These are phyloP conservation scores for Aspergillus intermedius DNA, from an alignment of 2,329 filamentous ascomycete species.

Conservation along the genomic window DNA sequence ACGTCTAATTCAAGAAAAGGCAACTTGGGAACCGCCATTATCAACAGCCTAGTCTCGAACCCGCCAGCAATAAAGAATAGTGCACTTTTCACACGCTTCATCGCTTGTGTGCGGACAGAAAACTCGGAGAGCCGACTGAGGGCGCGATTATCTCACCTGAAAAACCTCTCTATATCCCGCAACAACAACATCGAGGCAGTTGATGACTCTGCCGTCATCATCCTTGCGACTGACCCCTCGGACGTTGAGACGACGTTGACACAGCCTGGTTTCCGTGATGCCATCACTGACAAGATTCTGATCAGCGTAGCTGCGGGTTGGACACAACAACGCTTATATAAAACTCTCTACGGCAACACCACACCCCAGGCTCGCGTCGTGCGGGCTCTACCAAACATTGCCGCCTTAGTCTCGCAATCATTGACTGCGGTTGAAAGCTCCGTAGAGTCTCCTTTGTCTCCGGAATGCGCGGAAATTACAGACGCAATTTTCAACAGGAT, in stretches of 20 bases:
- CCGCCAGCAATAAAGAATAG: conserved; percentile 5
- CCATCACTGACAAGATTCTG: conserved; percentile 41
- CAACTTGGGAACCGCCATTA: conserved; percentile 34
- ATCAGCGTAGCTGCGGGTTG: conserved; percentile 50
- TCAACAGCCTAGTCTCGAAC: conserved; percentile 27
- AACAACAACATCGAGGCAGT: conserved; percentile 33
- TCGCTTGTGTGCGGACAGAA: conserved; percentile 39
- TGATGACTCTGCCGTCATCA: conserved; percentile 33
- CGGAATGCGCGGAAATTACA: conserved; percentile 29
- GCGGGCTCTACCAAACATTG: conserved; percentile 42
- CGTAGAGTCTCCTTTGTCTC: conserved; percentile 36
- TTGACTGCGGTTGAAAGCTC: conserved; percentile 47
- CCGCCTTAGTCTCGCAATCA: conserved; percentile 38
- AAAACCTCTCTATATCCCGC: conserved; percentile 28
- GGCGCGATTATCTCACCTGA: conserved; percentile 24
- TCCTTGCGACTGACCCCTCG: conserved; percentile 45
- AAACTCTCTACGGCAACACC: conserved; percentile 24
- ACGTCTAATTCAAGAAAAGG: conserved; percentile 18
- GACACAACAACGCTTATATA: conserved; percentile 37
- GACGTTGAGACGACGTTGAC: conserved; percentile 37
- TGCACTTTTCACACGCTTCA: conserved; percentile 26
- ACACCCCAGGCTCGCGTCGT: conserved; percentile 27
- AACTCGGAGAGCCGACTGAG: conserved; percentile 30
- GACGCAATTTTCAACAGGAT: conserved; percentile 48
- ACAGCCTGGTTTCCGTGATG: conserved; percentile 32